A percentile compares a stretch with the other conserved stretches of the same genome.
These are phyloP conservation scores for Mastigamoeba balamuthi DNA, from an alignment of 78 protist species.

Conservation along the genomic window DNA sequence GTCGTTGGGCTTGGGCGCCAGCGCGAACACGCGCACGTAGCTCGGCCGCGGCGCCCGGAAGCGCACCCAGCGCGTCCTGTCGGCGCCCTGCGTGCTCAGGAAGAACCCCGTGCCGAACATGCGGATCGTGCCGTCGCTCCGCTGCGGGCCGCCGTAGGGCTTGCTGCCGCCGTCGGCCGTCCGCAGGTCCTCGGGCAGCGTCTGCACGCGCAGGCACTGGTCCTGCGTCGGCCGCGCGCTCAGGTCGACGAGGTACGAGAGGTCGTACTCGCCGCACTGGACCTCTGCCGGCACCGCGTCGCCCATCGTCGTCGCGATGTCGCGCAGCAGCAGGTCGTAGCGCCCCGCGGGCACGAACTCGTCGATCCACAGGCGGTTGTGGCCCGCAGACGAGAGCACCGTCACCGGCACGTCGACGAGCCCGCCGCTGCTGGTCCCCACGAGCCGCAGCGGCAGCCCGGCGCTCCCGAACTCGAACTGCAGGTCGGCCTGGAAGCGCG, in stretches of 20 bases:
- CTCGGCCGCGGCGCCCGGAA: background rate
- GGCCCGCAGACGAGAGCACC: no score
- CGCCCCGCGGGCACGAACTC: no score
- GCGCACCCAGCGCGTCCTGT: background rate
- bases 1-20: slow-evolving; percentile 1
- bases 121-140: slow-evolving; percentile 4
- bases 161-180: background rate
- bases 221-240: background rate
- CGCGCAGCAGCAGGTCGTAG: no score
- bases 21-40: slow-evolving; percentile 1
- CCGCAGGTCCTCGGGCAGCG: slow-evolving; percentile 8
- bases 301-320: no score
- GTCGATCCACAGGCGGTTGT: no score
- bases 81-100: background rate
- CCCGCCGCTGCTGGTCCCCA: no score
- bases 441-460: no score
- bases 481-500: no score
- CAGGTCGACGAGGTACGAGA: slow-evolving; percentile 2
- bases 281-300: no score
- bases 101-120: background rate
- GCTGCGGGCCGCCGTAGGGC: slow-evolving; percentile 29
- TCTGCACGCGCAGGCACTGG: slow-evolving; percentile 1
- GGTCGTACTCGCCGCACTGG: slow-evolving; percentile 7
- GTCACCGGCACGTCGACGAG: no score
- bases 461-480: no score